Conservation (phyloP, 352 stramenopile species). For the Phytophthora constricta region DNA sequence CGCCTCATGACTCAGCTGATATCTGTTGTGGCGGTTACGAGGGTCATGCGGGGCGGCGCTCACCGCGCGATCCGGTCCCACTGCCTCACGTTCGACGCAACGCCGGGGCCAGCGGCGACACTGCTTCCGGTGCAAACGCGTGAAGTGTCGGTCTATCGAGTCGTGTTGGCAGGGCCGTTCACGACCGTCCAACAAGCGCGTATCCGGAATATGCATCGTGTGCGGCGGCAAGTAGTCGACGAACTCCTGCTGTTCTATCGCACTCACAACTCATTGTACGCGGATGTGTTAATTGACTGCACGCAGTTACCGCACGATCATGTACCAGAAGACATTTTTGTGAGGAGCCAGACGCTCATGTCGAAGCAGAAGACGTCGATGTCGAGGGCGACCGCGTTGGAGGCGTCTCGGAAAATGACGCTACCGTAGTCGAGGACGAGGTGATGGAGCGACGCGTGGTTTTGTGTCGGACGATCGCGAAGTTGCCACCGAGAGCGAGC, state of each 20-base stretch:
- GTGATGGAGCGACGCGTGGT: too few relatives aligned
- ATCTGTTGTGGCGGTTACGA: constrained; percentile 19
- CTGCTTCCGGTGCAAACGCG: constrained; percentile 21
- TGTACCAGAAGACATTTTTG: not conserved
- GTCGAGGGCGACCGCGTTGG: too few relatives aligned
- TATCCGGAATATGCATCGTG: constrained; percentile 18
- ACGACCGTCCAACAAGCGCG: constrained; percentile 14
- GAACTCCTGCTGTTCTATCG: not conserved
- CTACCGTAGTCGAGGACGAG: too few relatives aligned
- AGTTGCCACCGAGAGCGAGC: too few relatives aligned
- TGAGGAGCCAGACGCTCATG: too few relatives aligned
- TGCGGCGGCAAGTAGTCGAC: not conserved
- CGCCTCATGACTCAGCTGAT: constrained; percentile 26
- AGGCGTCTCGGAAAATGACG: too few relatives aligned
- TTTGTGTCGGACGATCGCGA: too few relatives aligned
- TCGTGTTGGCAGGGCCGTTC: constrained; percentile 29
- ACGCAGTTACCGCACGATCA: too few relatives aligned
- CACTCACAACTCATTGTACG: not conserved
- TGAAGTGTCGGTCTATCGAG: constrained; percentile 10
- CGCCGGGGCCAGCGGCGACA: constrained; percentile 20
- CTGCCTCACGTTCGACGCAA: constrained; percentile 34
- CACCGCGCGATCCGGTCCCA: constrained; percentile 30
- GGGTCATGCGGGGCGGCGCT: constrained; percentile 27
- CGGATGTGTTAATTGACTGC: too few relatives aligned
- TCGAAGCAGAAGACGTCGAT: too few relatives aligned